Evolutionary conservation across 805 yeast species (phyloP).

Genomic region (Maudiozyma bulderi): DNA sequence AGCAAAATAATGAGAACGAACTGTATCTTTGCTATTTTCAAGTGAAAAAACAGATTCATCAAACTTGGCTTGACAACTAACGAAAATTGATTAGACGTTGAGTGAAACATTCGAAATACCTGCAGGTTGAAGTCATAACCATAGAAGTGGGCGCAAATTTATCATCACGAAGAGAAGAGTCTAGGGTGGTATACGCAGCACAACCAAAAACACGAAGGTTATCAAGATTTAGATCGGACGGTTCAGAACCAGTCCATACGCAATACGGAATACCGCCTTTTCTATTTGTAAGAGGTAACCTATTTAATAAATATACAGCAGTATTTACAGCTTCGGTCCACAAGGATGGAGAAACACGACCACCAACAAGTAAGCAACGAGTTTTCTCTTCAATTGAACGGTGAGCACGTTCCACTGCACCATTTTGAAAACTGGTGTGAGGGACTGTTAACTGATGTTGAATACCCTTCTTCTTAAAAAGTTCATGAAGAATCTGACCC

Average conservation of each 20-base stretch:
- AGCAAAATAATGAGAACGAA: not conserved
- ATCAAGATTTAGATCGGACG: not conserved
- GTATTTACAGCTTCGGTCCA: slow-evolving; percentile 12
- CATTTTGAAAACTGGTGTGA: slow-evolving; percentile 10
- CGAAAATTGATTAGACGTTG: not conserved
- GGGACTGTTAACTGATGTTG: slow-evolving; percentile 8
- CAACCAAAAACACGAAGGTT: slow-evolving; percentile 11
- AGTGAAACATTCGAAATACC: slow-evolving; percentile 4
- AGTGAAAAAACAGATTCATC: not conserved
- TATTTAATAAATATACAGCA: slow-evolving; percentile 7
- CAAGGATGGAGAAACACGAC: slow-evolving; percentile 7
- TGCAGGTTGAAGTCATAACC: slow-evolving; percentile 2
- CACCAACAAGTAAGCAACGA: slow-evolving; percentile 3
- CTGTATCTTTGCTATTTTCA: not conserved
- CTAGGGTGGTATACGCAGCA: slow-evolving; percentile 7
- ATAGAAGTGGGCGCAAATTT: slow-evolving; percentile 1
- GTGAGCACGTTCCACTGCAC: slow-evolving; percentile 10
- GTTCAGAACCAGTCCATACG: not conserved
- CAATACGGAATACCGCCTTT: slow-evolving; percentile 2
- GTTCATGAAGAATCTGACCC: not conserved
- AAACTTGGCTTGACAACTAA: not conserved
- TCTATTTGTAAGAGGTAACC: not conserved
- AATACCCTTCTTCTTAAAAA: slow-evolving; percentile 2
- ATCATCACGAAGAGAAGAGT: slow-evolving; percentile 1
- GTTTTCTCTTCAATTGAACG: slow-evolving; percentile 7